Conservation (phyloP, 768 basidiomycete species). For the Lyophyllum decastes region DNA sequence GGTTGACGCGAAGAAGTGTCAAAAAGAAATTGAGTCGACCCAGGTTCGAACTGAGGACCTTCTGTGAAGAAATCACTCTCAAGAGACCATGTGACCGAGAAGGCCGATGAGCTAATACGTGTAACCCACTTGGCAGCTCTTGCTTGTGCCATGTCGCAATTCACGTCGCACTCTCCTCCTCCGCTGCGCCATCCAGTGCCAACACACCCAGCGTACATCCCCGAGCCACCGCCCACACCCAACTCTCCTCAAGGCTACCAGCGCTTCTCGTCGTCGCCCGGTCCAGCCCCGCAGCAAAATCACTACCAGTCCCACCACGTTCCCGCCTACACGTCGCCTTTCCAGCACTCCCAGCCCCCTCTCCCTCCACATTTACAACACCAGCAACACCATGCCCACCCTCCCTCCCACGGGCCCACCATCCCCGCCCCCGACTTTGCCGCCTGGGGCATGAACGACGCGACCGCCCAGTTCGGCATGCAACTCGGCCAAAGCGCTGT, state of each 20-base stretch:
- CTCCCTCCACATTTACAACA: constrained; percentile 20
- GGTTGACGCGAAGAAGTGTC: not conserved
- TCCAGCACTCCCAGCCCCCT: constrained; percentile 41
- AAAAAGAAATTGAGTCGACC: constrained; percentile 13
- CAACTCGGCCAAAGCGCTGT: constrained; percentile 92
- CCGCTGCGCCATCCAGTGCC: constrained; percentile 88
- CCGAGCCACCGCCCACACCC: constrained; percentile 78
- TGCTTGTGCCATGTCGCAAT: not conserved
- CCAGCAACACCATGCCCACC: constrained; percentile 17
- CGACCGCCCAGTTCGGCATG: constrained; percentile 95
- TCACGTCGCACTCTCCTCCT: constrained; percentile 58
- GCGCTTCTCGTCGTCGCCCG: constrained; percentile 67
- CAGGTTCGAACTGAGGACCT: constrained; percentile 17
- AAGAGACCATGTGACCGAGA: constrained; percentile 42
- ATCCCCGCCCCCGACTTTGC: constrained; percentile 49
- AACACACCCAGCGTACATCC: constrained; percentile 84
- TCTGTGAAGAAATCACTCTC: constrained; percentile 49
- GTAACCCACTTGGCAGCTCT: not conserved
- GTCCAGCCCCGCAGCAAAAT: constrained; percentile 30
- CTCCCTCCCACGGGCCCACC: constrained; percentile 25
- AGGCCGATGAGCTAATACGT: not conserved
- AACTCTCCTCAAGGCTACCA: constrained; percentile 76
- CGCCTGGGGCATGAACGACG: constrained; percentile 87
- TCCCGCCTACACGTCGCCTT: constrained; percentile 49
- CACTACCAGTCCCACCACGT: constrained; percentile 34